Conservation (phyloP, 2,329 filamentous ascomycete species). For the Fusarium sp. region DNA sequence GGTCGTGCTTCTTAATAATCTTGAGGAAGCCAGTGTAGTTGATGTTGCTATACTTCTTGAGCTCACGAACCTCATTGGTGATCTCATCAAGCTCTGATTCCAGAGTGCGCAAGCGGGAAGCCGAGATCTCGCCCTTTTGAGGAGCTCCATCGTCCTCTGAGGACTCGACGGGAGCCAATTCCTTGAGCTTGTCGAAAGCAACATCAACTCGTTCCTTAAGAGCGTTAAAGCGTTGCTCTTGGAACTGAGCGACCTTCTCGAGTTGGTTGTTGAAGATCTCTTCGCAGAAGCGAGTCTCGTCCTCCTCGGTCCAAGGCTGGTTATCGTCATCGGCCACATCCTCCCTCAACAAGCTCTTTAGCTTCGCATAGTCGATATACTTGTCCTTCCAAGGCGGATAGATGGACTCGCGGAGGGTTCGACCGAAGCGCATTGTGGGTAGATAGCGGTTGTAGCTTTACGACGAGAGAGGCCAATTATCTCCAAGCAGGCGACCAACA, state of each 20-base stretch:
- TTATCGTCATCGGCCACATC: constrained; percentile 70
- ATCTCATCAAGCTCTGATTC: constrained; percentile 85
- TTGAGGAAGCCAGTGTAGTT: constrained; percentile 99
- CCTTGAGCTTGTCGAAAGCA: constrained; percentile 77
- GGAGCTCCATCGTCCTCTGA: constrained; percentile 61
- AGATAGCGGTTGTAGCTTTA: constrained; percentile 2
- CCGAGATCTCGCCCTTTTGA: constrained; percentile 60
- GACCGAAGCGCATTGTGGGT: constrained; percentile 85
- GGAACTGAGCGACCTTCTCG: constrained; percentile 93
- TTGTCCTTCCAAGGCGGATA: constrained; percentile 91
- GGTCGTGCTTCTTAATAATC: constrained; percentile 98
- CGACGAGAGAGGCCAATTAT: constrained; percentile 2
- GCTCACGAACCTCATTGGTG: constrained; percentile 88
- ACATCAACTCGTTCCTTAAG: constrained; percentile 65
- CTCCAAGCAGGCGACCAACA: constrained; percentile 6
- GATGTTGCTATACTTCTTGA: constrained; percentile 94
- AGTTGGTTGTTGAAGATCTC: constrained; percentile 95
- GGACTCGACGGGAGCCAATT: constrained; percentile 69
- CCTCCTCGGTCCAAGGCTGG: constrained; percentile 85
- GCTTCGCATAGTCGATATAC: constrained; percentile 95
- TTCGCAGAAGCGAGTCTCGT: constrained; percentile 93
- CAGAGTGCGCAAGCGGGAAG: constrained; percentile 73
- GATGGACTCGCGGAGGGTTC: constrained; percentile 81
- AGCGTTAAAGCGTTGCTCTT: constrained; percentile 76
- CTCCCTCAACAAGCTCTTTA: constrained; percentile 90